phyloP scores from a whole-genome alignment of 176 grass and related monocot species.

The Paspalum vaginatum region DNA sequence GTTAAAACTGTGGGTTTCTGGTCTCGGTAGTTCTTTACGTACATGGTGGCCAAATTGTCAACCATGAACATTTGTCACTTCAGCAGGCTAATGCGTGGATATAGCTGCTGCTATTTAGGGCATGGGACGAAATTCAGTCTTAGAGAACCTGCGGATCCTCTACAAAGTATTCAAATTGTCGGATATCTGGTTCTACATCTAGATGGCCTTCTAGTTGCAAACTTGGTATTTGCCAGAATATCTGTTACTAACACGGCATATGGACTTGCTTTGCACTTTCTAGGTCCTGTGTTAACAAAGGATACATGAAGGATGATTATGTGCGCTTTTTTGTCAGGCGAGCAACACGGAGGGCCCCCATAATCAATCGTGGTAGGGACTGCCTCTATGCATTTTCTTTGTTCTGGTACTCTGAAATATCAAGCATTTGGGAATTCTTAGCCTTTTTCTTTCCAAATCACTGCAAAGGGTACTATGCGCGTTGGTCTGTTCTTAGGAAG shows the following conservation, averaged over 20 bases:
- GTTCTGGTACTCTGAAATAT: neutral
- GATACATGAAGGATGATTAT: slow-evolving; percentile 99
- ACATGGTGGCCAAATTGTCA: neutral
- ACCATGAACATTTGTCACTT: neutral
- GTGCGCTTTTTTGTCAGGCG: slow-evolving; percentile 85
- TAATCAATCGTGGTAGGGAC: slow-evolving; percentile 75
- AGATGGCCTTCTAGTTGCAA: neutral
- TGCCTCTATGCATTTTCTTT: neutral
- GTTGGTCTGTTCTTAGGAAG: slow-evolving; percentile 86
- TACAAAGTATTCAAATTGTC: neutral
- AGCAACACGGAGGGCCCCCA: slow-evolving; percentile 77
- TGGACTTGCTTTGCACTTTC: slow-evolving; percentile 29
- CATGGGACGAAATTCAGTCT: neutral
- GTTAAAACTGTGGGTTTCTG: neutral
- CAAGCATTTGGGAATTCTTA: neutral
- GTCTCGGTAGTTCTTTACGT: neutral
- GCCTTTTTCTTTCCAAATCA: slow-evolving; percentile 19
- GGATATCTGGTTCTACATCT: neutral
- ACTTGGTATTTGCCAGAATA: neutral
- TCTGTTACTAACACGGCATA: slow-evolving; percentile 11
- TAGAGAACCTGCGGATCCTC: neutral
- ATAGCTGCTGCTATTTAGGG: neutral
- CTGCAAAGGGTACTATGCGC: slow-evolving; percentile 80
- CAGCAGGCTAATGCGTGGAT: neutral
- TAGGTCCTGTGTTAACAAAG: slow-evolving; percentile 92